These are phyloP conservation scores for Ammopiptanthus mongolicus DNA, from an alignment of 306 rosid genomes.

Conservation along the genomic window DNA sequence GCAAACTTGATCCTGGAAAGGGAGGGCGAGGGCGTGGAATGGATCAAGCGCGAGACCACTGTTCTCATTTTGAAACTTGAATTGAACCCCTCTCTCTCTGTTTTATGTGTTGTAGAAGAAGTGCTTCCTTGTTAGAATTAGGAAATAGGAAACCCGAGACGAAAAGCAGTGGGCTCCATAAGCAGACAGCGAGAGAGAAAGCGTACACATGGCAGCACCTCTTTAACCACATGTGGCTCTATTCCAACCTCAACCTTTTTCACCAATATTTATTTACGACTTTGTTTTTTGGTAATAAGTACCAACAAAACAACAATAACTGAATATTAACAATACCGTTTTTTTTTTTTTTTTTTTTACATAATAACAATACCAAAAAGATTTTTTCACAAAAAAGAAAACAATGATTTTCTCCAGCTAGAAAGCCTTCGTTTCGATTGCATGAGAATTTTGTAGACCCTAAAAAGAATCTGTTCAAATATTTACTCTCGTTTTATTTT, in stretches of 20 bases:
- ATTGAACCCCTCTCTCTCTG: background rate
- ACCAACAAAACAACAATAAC: no score
- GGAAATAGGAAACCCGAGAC: background rate
- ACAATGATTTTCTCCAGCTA: no score
- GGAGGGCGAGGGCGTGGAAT: slow-evolving; percentile 53
- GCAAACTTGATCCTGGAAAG: slow-evolving; percentile 44
- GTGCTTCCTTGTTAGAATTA: background rate
- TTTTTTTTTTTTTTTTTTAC: no score
- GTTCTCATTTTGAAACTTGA: slow-evolving; percentile 51
- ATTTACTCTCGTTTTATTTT: background rate
- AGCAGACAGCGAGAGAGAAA: background rate
- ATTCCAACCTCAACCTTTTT: slow-evolving; percentile 23
- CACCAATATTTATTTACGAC: background rate
- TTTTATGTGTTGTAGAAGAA: background rate
- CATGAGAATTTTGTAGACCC: background rate
- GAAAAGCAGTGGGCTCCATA: background rate
- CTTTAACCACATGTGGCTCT: slow-evolving; percentile 26
- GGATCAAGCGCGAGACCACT: slow-evolving; percentile 61
- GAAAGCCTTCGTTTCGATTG: background rate
- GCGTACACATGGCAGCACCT: slow-evolving; percentile 36
- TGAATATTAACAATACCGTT: no score
- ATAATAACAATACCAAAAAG: no score
- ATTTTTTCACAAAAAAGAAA: no score
- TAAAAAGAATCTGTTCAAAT: background rate
- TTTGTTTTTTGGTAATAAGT: background rate